Evolutionary conservation across 805 yeast genomes (phyloP).

Genomic region (Wickerhamiella occidentalis): DNA sequence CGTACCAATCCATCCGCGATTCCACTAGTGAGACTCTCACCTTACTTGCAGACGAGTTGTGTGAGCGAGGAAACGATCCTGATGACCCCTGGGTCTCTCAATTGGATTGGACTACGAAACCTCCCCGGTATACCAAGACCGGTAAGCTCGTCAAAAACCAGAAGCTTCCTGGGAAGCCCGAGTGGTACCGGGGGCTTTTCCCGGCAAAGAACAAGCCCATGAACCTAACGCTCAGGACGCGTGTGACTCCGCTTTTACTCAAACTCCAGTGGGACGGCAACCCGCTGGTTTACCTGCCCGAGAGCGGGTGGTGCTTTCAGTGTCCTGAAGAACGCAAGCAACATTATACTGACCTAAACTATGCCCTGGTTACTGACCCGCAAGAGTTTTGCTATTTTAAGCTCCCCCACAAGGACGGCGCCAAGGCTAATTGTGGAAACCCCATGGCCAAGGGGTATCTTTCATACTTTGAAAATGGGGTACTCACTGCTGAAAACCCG

Average conservation of each 20-base stretch:
- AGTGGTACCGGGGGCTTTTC: constrained; percentile 68
- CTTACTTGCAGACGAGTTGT: constrained; percentile 48
- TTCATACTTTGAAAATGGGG: constrained; percentile 58
- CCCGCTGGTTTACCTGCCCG: constrained; percentile 71
- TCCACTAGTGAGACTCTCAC: constrained; percentile 48
- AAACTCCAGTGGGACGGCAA: constrained; percentile 73
- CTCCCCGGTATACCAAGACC: constrained; percentile 56
- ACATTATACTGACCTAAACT: constrained; percentile 30
- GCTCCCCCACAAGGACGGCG: constrained; percentile 84
- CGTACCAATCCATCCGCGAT: constrained; percentile 46
- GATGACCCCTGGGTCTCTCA: constrained; percentile 86
- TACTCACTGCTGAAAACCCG: constrained; percentile 55
- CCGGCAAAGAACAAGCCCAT: constrained; percentile 34
- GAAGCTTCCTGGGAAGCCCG: constrained; percentile 80
- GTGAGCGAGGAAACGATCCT: constrained; percentile 30
- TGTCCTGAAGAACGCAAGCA: constrained; percentile 32
- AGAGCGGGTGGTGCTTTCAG: constrained; percentile 80
- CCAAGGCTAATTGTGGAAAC: constrained; percentile 54
- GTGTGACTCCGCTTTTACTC: constrained; percentile 65
- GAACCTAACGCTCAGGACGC: constrained; percentile 54
- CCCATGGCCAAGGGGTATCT: constrained; percentile 68
- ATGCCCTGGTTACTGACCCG: constrained; percentile 18
- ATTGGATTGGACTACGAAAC: constrained; percentile 70
- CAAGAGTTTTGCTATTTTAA: constrained; percentile 35
- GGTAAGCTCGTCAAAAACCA: constrained; percentile 41